Conservation (phyloP, 169 alveolate genomes). For the Plasmodium vivax region DNA sequence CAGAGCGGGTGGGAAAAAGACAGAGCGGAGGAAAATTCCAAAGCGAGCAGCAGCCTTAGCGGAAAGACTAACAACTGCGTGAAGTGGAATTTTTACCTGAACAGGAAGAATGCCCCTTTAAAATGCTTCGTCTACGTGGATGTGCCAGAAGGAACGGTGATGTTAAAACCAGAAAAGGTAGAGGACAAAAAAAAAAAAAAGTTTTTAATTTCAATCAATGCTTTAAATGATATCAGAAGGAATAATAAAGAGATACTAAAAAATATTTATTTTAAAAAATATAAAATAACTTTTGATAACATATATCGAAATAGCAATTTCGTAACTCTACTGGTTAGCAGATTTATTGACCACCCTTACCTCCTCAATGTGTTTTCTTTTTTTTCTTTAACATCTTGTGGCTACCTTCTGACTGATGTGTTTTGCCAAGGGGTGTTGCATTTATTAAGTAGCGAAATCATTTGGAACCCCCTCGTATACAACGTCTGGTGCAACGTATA, state of each 20-base stretch:
- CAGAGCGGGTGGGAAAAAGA: neutral
- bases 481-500: slow-evolving; percentile 47
- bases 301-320: slow-evolving; percentile 47
- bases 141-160: slow-evolving; percentile 42
- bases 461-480: slow-evolving; percentile 48
- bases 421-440: slow-evolving; percentile 22
- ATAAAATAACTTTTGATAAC: slow-evolving; percentile 32
- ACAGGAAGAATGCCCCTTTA: slow-evolving; percentile 6
- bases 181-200: slow-evolving; percentile 5
- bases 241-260: slow-evolving; percentile 58
- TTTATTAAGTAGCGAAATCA: slow-evolving; percentile 48
- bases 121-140: slow-evolving; percentile 54
- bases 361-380: slow-evolving; percentile 2
- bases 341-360: slow-evolving; percentile 14
- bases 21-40: neutral
- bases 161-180: slow-evolving; percentile 36
- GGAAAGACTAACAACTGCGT: neutral
- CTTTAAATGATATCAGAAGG: slow-evolving; percentile 64
- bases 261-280: slow-evolving; percentile 55
- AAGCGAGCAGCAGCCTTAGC: neutral
- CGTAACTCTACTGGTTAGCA: slow-evolving; percentile 17
- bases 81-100: slow-evolving; percentile 23
- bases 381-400: slow-evolving; percentile 16
- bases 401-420: slow-evolving; percentile 1
- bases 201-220: slow-evolving; percentile 45